Base-by-base conservation (phyloP, 2,329 filamentous ascomycete genomes). In the Calonectria crousiana region DNA sequence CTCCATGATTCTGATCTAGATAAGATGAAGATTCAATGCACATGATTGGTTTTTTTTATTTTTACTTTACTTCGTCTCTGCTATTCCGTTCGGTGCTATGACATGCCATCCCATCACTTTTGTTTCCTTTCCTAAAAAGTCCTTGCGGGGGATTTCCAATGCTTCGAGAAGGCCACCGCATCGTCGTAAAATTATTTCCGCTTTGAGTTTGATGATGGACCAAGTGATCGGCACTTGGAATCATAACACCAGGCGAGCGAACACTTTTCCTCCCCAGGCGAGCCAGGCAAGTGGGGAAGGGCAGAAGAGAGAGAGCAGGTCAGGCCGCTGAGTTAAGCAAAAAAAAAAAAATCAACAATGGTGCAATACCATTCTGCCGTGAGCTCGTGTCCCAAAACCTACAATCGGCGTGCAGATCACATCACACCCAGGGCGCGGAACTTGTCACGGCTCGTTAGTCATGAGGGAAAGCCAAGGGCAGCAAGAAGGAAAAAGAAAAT, bases 131-230 rank as follows among this genome's bases (percentile, higher is more conserved):
- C 20, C n/a, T 11, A 47, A 47, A 47, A 47, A 11, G 44, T 47
- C 44, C 44, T 23, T 60, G 53, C 56, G 56, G n/a, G 56, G 23
- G 16, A 36, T 23, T n/a, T 13, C n/a, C n/a, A n/a, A 60, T 60
- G 56, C 36, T 44, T 62, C 56, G 32, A 62, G 56, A 62, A 62
- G 53, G 9, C 32, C 5, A 3, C 4, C 20, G 52, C 34, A 3
- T 10, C 16, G 36, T 36, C 36, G 56, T 62, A 62, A 62, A 62
- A 41, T 62, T 23, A 13, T 62, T 44, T 41, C 56, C 34, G 4
- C 34, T 62, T 62, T 62, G 56, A 62, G 56, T 62, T 62, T 62
- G 36, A 62, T 62, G 56, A 62, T 62, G 56, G 34, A 41, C 36
- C 6, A 41, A 26, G 56, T 14, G 56, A 41, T 62, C 56, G 56